Conservation (phyloP, 2,329 filamentous ascomycete genomes). For the Hypoxylon sp. region DNA sequence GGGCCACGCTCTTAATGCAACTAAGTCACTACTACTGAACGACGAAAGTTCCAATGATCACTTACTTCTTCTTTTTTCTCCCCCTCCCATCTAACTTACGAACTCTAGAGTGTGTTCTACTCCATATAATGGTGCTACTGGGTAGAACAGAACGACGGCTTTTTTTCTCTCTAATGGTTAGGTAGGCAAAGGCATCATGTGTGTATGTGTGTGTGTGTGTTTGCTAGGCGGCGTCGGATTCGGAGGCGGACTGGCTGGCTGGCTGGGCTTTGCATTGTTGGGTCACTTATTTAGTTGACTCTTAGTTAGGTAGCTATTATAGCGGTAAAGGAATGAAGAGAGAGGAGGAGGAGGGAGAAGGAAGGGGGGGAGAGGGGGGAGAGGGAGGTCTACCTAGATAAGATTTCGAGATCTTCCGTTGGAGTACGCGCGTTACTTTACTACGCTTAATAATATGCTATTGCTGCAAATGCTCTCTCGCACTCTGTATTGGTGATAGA, state of each 20-base stretch:
- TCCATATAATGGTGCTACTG: constrained; percentile 4
- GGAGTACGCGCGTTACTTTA: background rate
- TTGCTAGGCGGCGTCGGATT: constrained; percentile 14
- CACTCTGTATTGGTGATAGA: background rate
- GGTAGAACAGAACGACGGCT: constrained; percentile 2
- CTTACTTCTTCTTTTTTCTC: background rate
- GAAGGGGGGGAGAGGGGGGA: too few species aligned
- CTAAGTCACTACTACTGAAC: constrained; percentile 1
- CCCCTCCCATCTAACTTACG: background rate
- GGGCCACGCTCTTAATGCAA: constrained; percentile 5
- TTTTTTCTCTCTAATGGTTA: constrained; percentile 1
- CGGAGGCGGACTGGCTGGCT: background rate
- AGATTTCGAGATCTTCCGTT: constrained; percentile 3
- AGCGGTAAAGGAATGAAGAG: background rate
- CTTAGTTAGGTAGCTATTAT: background rate
- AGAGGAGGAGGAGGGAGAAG: background rate
- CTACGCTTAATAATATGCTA: background rate
- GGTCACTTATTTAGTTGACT: background rate
- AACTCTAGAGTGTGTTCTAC: constrained; percentile 19
- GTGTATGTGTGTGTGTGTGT: too few species aligned
- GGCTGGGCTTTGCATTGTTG: constrained; percentile 13
- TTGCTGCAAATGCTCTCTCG: background rate
- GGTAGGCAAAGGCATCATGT: constrained; percentile 1
- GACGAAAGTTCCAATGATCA: constrained; percentile 15
- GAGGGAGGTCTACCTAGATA: background rate